A percentile compares a stretch with the other conserved stretches of the same genome.
phyloP scores from a whole-genome alignment of 768 basidiomycete species.

The Leccinellum albellum region DNA sequence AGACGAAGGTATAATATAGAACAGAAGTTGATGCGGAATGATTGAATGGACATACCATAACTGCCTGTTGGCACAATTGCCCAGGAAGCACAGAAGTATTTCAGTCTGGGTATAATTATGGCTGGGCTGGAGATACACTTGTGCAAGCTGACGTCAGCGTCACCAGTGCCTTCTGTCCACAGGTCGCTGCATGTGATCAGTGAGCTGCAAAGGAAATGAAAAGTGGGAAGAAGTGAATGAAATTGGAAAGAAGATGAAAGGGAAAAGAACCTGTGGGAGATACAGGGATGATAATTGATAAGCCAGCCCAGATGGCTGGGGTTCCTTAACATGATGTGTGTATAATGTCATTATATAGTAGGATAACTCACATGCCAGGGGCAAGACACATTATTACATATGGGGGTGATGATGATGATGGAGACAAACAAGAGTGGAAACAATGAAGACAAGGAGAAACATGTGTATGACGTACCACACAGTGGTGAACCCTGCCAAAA shows the following conservation, averaged over 20 bases:
- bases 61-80: constrained; percentile 60
- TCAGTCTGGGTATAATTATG: constrained; percentile 51
- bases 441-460: background rate
- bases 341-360: background rate
- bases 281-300: background rate
- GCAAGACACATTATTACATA: background rate
- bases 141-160: constrained; percentile 56
- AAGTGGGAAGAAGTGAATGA: background rate
- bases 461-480: constrained; percentile 42
- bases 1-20: background rate
- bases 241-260: background rate
- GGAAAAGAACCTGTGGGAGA: background rate
- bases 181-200: constrained; percentile 45
- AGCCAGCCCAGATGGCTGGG: background rate
- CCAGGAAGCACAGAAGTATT: constrained; percentile 57
- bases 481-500: constrained; percentile 61
- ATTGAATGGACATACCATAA: constrained; percentile 45
- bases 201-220: background rate
- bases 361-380: background rate
- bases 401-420: background rate
- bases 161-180: constrained; percentile 64
- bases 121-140: constrained; percentile 48
- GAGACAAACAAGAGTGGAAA: background rate
- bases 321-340: background rate
- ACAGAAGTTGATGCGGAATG: background rate